phyloP scores from a whole-genome alignment of 306 rosid species.

The Cajanus cajan region DNA sequence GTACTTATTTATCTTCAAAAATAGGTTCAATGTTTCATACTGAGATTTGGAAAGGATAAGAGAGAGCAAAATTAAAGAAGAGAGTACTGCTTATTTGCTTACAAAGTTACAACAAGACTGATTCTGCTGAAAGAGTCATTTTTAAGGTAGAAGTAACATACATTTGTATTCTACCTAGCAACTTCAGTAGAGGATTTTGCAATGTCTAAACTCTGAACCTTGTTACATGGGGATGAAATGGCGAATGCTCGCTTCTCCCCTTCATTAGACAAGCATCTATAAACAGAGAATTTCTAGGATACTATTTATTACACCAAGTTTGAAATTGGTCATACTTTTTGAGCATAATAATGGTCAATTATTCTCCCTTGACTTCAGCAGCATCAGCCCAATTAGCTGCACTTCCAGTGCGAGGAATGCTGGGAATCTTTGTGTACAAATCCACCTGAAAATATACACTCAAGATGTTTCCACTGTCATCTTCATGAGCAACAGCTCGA shows the following conservation, averaged over 20 bases:
- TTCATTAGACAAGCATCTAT: not conserved
- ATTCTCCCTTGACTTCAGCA: slow-evolving; percentile 31
- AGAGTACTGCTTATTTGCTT: not conserved
- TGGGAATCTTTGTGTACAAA: slow-evolving; percentile 45
- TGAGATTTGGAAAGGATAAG: not conserved
- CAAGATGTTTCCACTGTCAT: slow-evolving; percentile 47
- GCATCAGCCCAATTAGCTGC: slow-evolving; percentile 58
- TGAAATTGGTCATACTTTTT: not conserved
- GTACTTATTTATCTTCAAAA: not conserved
- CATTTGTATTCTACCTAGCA: not conserved
- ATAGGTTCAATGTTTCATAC: not conserved
- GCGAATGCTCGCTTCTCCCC: not conserved
- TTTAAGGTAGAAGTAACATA: not conserved
- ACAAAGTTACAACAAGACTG: not conserved
- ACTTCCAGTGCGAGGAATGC: slow-evolving; percentile 61
- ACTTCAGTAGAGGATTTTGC: not conserved
- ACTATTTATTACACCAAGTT: not conserved
- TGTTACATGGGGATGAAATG: slow-evolving; percentile 1
- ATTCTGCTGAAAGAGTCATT: not conserved
- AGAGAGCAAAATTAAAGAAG: not conserved
- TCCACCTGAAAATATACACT: slow-evolving; percentile 60
- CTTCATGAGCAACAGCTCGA: slow-evolving; percentile 41
- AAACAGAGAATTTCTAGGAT: not conserved
- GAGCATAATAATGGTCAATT: not conserved
- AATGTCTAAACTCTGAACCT: not conserved